phyloP scores from a whole-genome alignment of 225 moss, liverwort and hornwort species.

The Straminergon stramineum region DNA sequence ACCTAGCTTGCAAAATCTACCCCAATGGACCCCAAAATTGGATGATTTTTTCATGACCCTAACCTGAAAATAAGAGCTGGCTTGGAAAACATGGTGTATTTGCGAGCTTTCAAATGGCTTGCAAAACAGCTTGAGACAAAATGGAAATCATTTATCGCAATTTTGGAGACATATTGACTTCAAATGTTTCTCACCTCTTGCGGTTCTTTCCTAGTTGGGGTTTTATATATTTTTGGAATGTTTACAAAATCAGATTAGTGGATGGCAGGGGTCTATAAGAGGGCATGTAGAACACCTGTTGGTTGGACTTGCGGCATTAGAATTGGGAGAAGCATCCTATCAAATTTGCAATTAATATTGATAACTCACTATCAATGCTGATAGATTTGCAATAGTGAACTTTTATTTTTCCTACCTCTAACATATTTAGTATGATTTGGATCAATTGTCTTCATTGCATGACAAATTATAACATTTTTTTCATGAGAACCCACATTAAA shows the following conservation, averaged over 20 bases:
- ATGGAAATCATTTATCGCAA: not conserved
- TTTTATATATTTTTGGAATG: too few relatives aligned
- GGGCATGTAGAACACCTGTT: not conserved
- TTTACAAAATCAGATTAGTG: not conserved
- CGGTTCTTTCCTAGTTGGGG: rapidly evolving
- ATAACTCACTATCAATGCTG: too few relatives aligned
- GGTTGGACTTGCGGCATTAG: not conserved
- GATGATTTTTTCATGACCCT: not conserved
- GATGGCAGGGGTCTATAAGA: too few relatives aligned
- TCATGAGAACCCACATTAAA: not conserved
- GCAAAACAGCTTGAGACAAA: not conserved
- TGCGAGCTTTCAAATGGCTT: too few relatives aligned
- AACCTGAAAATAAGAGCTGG: rapidly evolving
- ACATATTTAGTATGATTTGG: too few relatives aligned
- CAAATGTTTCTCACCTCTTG: not conserved
- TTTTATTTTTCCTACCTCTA: not conserved
- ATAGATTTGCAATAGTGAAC: too few relatives aligned
- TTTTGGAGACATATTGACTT: not conserved
- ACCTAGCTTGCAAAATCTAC: not conserved
- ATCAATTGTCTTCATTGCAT: too few relatives aligned
- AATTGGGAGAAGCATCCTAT: not conserved
- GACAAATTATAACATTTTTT: not conserved
- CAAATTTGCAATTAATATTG: too few relatives aligned
- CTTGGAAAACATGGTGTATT: not conserved
- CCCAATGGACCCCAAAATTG: too few relatives aligned